Conservation (phyloP, 495 filamentous ascomycete species). For the Podospora pseudocomata region DNA sequence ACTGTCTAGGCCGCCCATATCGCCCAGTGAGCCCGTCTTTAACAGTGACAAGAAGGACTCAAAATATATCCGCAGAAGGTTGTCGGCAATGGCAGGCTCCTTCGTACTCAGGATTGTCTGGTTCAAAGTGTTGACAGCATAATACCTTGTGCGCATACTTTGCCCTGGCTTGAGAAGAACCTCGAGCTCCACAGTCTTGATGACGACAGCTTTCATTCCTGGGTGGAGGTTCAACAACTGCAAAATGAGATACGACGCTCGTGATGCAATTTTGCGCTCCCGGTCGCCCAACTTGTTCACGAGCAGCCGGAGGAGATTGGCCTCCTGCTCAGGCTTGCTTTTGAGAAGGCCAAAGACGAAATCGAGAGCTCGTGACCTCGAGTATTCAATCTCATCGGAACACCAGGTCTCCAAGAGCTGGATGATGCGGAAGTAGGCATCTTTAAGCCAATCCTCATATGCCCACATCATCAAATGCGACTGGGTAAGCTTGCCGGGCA, state of each 20-base stretch:
- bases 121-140: conserved; percentile 92
- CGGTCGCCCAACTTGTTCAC: conserved; percentile 96
- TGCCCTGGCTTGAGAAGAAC: conserved; percentile 84
- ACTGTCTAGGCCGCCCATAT: conserved; percentile 19
- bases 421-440: conserved; percentile 83
- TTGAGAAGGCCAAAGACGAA: conserved; percentile 86
- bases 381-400: conserved; percentile 89
- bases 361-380: conserved; percentile 76
- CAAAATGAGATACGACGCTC: conserved; percentile 85
- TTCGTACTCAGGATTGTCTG: conserved; percentile 85
- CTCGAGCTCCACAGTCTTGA: conserved; percentile 78
- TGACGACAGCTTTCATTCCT: conserved; percentile 84
- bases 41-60: conserved; percentile 70
- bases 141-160: conserved; percentile 84
- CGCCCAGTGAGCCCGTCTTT: conserved; percentile 51
- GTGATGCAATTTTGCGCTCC: conserved; percentile 89
- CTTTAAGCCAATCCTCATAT: conserved; percentile 92
- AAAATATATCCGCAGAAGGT: conserved; percentile 86
- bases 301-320: conserved; percentile 82
- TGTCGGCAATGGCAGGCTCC: conserved; percentile 77
- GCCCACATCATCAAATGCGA: conserved; percentile 83
- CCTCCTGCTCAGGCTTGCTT: conserved; percentile 96
- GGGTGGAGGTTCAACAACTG: conserved; percentile 85
- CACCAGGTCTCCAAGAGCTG: conserved; percentile 88
- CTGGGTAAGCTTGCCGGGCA: conserved; percentile 68